A percentile compares a stretch with the other conserved stretches of the same genome.
phyloP scores from a whole-genome alignment of 2,329 filamentous ascomycete species.

The Aspergillus vadensis region DNA sequence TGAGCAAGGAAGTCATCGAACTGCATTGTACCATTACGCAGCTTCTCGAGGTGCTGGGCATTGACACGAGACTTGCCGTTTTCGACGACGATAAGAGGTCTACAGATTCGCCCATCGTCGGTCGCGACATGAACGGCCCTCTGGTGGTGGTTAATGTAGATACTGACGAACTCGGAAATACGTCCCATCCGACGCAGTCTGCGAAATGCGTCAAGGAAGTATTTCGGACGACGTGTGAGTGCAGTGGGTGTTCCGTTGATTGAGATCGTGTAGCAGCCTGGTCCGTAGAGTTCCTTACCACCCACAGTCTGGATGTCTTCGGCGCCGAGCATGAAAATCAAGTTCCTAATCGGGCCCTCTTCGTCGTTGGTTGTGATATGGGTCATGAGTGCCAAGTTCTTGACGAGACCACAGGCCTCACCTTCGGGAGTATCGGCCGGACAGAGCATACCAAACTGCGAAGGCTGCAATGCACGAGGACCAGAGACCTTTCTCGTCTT shows the following conservation, averaged over 20 bases:
- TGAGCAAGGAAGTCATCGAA: constrained; percentile 93
- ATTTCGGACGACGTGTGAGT: constrained; percentile 79
- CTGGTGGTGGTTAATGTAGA: constrained; percentile 93
- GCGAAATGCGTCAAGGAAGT: constrained; percentile 82
- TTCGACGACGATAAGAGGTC: constrained; percentile 93
- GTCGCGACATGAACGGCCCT: constrained; percentile 92
- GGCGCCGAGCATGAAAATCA: constrained; percentile 83
- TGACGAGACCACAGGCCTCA: constrained; percentile 95
- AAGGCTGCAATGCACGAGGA: constrained; percentile 91
- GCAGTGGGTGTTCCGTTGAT: constrained; percentile 95
- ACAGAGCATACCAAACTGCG: constrained; percentile 97
- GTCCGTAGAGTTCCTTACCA: constrained; percentile 82
- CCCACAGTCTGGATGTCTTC: constrained; percentile 78
- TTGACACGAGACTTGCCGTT: constrained; percentile 81
- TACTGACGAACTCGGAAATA: constrained; percentile 94
- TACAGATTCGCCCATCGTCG: constrained; percentile 93
- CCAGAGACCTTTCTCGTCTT: constrained; percentile 97
- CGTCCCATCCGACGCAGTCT: constrained; percentile 84
- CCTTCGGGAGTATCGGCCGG: constrained; percentile 97
- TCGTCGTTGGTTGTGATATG: constrained; percentile 98
- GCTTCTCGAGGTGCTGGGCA: constrained; percentile 72
- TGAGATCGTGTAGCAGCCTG: constrained; percentile 85
- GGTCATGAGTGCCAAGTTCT: constrained; percentile 98
- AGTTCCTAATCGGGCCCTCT: constrained; percentile 82
- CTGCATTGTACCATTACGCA: constrained; percentile 79